phyloP scores from a whole-genome alignment of 495 filamentous ascomycete genomes.

The Aspergillus bertholletiae region DNA sequence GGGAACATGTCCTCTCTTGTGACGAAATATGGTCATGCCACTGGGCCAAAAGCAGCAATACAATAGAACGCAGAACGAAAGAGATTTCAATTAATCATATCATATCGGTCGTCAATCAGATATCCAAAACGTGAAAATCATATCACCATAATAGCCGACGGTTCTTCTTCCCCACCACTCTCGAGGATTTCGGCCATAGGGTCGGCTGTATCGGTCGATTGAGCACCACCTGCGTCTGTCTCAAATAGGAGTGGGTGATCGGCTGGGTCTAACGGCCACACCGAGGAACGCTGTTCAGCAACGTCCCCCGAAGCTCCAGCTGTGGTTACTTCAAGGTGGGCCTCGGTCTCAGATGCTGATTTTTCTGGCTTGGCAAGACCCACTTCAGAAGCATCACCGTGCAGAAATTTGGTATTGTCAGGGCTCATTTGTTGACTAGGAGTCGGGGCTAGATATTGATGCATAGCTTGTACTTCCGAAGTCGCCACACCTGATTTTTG shows the following conservation, averaged over 20 bases:
- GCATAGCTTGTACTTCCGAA: background rate
- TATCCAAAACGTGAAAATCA: conserved; percentile 1
- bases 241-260: background rate
- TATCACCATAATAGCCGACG: conserved; percentile 1
- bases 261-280: background rate
- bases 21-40: background rate
- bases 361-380: background rate
- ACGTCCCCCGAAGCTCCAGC: background rate
- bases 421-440: background rate
- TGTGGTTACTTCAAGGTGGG: background rate
- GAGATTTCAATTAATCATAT: conserved; percentile 3
- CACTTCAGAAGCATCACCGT: background rate
- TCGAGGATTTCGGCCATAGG: background rate
- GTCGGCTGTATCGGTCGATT: background rate
- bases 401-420: background rate
- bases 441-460: background rate
- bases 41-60: background rate
- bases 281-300: background rate
- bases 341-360: background rate
- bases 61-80: background rate
- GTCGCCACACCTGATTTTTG: background rate
- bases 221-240: background rate
- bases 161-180: background rate
- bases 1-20: background rate
- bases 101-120: conserved; percentile 18